Evolutionary conservation across 768 basidiomycete genomes (phyloP), one percentile per base, ranked within the genome.

Genomic region (Russula abietina): DNA sequence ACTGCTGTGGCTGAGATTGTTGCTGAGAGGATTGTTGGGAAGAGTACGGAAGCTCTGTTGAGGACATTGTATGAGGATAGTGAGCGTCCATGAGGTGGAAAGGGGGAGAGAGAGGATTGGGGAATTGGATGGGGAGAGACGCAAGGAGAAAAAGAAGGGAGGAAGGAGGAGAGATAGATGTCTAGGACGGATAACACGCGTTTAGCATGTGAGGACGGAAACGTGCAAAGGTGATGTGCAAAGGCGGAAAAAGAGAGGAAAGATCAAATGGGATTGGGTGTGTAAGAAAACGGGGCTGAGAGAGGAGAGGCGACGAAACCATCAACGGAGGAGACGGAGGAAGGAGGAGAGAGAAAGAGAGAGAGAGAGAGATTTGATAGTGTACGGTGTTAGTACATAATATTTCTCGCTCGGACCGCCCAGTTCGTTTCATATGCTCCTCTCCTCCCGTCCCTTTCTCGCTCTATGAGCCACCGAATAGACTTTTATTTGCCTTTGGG

Each of bases 21-120:
- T 72, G 72, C 57, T 74, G 65, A 38, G 59, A 67, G 19, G 72
- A 70, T 57, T 70, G 68, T 24, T 59, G 67, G 28, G 69, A 71
- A 38, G 72, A 66, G 66, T 74, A 77, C 65, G 72, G 73, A 39
- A 67, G 64, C 61, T 72, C 71, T 60, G 59, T 59, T 50, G 69
- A 59, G 64, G 72, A 70, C 71, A 72, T 71, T 60, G 64, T 57
- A 65, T 65, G 65, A 46, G 69, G 57, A 48, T 66, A 70, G 69
- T 69, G 66, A 50, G 65, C 36, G 69, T 72, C 70, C 71, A 72
- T 72, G 66, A 43, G 55, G 6, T 12, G 55, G 55, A 5, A 36
- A 39, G 3, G 52, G 60, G 45, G 54, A 22, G 36, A 58, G 28
- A 30, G 28, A 53, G 53, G 24, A 26, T 33, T 54, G 62, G 55